These are phyloP conservation scores for Arctostaphylos glauca DNA, from an alignment of 148 eudicot genomes.

Conservation along the genomic window DNA sequence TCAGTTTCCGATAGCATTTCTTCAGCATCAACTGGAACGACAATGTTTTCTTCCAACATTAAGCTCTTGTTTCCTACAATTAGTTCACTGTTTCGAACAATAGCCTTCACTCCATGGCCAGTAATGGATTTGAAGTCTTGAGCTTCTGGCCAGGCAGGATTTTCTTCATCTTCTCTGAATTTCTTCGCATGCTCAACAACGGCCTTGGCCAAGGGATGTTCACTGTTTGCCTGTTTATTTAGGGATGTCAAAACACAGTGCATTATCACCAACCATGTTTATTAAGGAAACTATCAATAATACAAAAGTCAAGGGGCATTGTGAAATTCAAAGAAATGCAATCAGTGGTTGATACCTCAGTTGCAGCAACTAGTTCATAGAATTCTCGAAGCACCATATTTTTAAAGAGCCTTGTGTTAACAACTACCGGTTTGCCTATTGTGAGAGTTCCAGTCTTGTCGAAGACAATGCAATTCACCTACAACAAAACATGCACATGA, in stretches of 20 bases:
- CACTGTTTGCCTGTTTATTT: neutral
- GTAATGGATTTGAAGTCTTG: neutral
- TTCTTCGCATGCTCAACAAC: slow-evolving; percentile 2
- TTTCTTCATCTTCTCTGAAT: neutral
- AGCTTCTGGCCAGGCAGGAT: slow-evolving; percentile 22
- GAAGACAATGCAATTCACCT: slow-evolving; percentile 47
- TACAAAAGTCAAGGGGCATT: neutral
- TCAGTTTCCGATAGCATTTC: slow-evolving; percentile 61
- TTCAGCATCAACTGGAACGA: slow-evolving; percentile 57
- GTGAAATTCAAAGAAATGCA: neutral
- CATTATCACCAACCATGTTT: neutral
- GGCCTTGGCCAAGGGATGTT: slow-evolving; percentile 13
- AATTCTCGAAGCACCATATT: slow-evolving; percentile 65
- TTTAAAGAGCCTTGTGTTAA: slow-evolving; percentile 59
- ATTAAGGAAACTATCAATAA: neutral
- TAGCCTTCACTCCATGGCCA: slow-evolving; percentile 7
- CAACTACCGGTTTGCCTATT: slow-evolving; percentile 80
- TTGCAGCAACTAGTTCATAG: slow-evolving; percentile 76
- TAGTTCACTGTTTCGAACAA: slow-evolving; percentile 40
- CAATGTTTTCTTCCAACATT: slow-evolving; percentile 50
- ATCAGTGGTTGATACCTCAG: slow-evolving; percentile 51
- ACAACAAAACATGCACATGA: neutral
- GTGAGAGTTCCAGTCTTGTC: slow-evolving; percentile 97
- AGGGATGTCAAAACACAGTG: neutral
- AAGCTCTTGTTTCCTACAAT: slow-evolving; percentile 75